phyloP scores from a whole-genome alignment of 306 rosid species.

The Glycine tomentella region DNA sequence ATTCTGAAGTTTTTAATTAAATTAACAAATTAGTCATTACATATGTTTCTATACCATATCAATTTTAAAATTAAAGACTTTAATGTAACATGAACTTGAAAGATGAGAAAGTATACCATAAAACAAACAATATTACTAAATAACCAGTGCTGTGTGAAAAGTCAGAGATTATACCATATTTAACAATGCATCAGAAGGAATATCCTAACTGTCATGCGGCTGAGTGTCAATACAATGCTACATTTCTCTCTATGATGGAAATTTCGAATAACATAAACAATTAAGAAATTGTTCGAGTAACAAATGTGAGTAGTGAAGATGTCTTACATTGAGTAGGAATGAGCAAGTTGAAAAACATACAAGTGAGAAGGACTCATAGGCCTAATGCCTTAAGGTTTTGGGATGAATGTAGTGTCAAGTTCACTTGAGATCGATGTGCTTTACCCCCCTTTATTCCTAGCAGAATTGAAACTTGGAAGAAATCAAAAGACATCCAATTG shows the following conservation, averaged over 20 bases:
- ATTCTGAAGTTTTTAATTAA: slow-evolving; percentile 39
- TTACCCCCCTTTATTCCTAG: background rate
- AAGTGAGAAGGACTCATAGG: background rate
- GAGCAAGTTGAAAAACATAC: too few relatives aligned
- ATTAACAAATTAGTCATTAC: slow-evolving; percentile 15
- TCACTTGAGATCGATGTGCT: background rate
- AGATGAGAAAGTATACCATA: too few relatives aligned
- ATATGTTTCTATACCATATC: slow-evolving; percentile 13
- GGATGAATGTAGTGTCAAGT: background rate
- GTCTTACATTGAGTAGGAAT: background rate
- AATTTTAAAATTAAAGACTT: slow-evolving; percentile 15
- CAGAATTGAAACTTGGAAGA: background rate
- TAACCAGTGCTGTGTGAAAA: too few relatives aligned
- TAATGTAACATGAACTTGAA: background rate
- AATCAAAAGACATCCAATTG: background rate
- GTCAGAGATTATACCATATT: background rate
- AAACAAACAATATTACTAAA: too few relatives aligned
- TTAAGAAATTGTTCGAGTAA: background rate
- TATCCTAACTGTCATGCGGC: background rate
- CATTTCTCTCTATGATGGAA: background rate
- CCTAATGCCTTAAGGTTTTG: background rate
- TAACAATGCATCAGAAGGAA: background rate
- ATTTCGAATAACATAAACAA: background rate
- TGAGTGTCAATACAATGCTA: background rate
- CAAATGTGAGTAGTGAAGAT: background rate